Evolutionary conservation across 2,329 filamentous ascomycete species (phyloP), one percentile per base, ranked within the genome.

Genomic region (Falciphora oryzae): DNA sequence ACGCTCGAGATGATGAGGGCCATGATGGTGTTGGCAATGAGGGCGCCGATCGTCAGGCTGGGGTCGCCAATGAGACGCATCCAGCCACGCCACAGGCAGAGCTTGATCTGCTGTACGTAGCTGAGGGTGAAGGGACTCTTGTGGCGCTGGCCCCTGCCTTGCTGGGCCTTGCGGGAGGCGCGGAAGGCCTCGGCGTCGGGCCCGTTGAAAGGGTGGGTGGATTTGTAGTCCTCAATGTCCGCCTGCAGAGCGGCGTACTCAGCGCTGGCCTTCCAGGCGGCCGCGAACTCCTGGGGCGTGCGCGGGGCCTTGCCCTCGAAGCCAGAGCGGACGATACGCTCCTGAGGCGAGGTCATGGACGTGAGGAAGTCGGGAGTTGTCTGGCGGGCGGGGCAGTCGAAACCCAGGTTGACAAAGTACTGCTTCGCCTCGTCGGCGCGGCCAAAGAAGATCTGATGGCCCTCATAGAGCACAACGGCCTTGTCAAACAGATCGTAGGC

Each of bases 81-180:
- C 79, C 89, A 95, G 14, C 92, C 92, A 72, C 93, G 89, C 80
- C 87, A 88, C 61, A 96, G 79, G 74, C 93, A 97, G 16, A 97
- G 85, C 66, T 83, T 75, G 67, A 97, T 76, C 75, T 97, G 93
- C 75, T 93, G 88, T 4, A 66, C 62, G 69, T 89, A 91, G 0
- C 92, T 94, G 53, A 97, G 80, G 0, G 92, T 97, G 75, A 89
- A 97, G 0, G 93, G 92, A 1, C 92, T 96, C 74, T 86, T 85
- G 61, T 82, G 75, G 3, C 91, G 89, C 73, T 84, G 82, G 32
- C 77, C 72, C 71, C 80, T 83, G 68, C 85, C 83, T 73, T 87
- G 84, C 73, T 85, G 82, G 18, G 79, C 79, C 63, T 78, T 75
- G 75, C 78, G 82, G 65, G 79, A 80, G n/a, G 78, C 80, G 67